phyloP scores from a whole-genome alignment of 2,329 filamentous ascomycete species.

The Lithohypha guttulata region DNA sequence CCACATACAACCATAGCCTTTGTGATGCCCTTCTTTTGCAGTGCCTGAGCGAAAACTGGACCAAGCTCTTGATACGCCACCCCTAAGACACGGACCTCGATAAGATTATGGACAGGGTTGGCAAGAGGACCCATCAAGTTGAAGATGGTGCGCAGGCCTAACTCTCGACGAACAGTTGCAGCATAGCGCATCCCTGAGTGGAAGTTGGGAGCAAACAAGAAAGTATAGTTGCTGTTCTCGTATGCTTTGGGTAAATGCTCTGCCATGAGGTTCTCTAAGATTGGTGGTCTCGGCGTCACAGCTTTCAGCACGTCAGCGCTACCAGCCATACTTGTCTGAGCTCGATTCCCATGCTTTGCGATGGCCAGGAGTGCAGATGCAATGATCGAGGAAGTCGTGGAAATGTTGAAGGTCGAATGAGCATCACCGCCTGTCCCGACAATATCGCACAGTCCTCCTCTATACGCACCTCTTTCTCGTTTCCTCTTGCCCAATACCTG shows the following conservation, averaged over 20 bases:
- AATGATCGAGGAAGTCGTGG: conserved; percentile 85
- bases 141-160: conserved; percentile 94
- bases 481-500: conserved; percentile 43
- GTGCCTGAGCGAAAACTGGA: conserved; percentile 75
- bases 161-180: conserved; percentile 70
- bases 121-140: conserved; percentile 88
- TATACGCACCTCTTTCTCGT: conserved; percentile 61
- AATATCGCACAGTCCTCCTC: conserved; percentile 83
- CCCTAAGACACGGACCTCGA: conserved; percentile 88
- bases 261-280: conserved; percentile 63
- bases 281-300: conserved; percentile 60
- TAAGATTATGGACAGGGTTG: conserved; percentile 72
- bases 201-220: conserved; percentile 91
- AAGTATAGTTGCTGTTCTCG: conserved; percentile 75
- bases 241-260: conserved; percentile 63
- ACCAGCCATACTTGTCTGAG: conserved; percentile 89
- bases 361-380: conserved; percentile 75
- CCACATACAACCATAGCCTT: conserved; percentile 91
- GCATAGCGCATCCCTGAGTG: conserved; percentile 91
- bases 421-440: conserved; percentile 94
- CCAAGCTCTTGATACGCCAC: conserved; percentile 82
- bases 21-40: conserved; percentile 61
- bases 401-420: conserved; percentile 97
- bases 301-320: conserved; percentile 81
- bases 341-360: conserved; percentile 92